Evolutionary conservation across 2,329 filamentous ascomycete genomes (phyloP).

Genomic region (Botrytis fragariae): DNA sequence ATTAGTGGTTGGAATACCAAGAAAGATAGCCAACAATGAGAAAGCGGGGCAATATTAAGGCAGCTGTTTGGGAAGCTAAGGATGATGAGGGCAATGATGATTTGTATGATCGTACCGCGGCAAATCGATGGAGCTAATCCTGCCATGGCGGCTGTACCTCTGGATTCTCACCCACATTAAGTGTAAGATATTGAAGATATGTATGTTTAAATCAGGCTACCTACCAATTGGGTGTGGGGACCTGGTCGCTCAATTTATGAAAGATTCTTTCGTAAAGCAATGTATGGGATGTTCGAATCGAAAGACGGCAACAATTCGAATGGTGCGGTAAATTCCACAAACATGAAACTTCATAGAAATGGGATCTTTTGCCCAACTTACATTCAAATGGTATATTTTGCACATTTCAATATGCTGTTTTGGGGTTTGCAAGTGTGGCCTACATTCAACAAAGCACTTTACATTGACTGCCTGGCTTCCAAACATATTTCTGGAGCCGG

Average conservation of each 20-base stretch:
- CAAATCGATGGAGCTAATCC: neutral
- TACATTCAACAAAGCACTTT: neutral
- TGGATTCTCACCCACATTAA: neutral
- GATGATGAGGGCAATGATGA: neutral
- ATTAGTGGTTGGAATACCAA: neutral
- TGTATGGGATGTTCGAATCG: neutral
- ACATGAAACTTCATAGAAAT: neutral
- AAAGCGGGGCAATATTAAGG: neutral
- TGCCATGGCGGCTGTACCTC: neutral
- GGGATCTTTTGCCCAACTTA: neutral
- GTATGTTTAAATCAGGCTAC: neutral
- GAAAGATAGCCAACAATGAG: neutral
- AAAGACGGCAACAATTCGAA: neutral
- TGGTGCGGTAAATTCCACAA: neutral
- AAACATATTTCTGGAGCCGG: neutral
- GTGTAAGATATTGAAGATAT: constrained; percentile 15
- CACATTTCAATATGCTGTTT: neutral
- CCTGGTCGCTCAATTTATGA: neutral
- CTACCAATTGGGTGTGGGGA: neutral
- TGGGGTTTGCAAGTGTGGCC: neutral
- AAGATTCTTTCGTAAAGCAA: neutral
- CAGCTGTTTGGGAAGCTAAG: neutral
- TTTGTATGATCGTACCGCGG: neutral
- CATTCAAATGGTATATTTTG: neutral
- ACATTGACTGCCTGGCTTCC: neutral